phyloP scores from a whole-genome alignment of 805 yeast genomes.

The Yueomyces sp. region DNA sequence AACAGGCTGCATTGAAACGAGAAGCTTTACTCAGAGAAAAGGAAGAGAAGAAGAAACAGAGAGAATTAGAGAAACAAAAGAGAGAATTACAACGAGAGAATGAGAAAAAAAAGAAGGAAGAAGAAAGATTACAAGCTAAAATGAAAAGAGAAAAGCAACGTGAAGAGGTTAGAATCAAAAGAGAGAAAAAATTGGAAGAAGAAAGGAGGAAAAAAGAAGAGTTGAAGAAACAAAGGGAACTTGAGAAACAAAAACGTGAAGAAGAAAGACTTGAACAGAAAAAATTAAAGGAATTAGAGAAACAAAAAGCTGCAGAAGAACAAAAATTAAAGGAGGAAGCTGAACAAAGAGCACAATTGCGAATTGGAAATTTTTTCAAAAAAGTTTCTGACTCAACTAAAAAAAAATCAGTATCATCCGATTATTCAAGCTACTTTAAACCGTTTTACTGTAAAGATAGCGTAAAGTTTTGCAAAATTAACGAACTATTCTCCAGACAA shows the following conservation, averaged over 20 bases:
- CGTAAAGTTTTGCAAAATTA: conserved; percentile 6
- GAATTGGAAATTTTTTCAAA: conserved; percentile 24
- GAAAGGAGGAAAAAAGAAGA: conserved; percentile 16
- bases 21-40: not conserved
- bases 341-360: conserved; percentile 11
- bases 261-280: conserved; percentile 8
- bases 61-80: conserved; percentile 3
- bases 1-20: not conserved
- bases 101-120: conserved; percentile 7
- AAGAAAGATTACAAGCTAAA: conserved; percentile 9
- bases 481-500: no score
- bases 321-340: conserved; percentile 8
- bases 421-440: conserved; percentile 22
- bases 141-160: conserved; percentile 6
- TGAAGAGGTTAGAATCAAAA: conserved; percentile 16
- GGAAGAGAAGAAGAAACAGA: not conserved
- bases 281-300: conserved; percentile 14
- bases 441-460: conserved; percentile 28
- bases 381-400: conserved; percentile 26
- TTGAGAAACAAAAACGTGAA: conserved; percentile 10
- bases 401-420: conserved; percentile 12
- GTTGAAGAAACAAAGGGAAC: conserved; percentile 10
- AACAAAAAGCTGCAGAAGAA: conserved; percentile 10
- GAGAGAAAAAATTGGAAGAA: conserved; percentile 24
- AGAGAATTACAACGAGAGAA: conserved; percentile 4